These are phyloP conservation scores for Jatropha multifida DNA, from an alignment of 441 rosid species.

Conservation along the genomic window DNA sequence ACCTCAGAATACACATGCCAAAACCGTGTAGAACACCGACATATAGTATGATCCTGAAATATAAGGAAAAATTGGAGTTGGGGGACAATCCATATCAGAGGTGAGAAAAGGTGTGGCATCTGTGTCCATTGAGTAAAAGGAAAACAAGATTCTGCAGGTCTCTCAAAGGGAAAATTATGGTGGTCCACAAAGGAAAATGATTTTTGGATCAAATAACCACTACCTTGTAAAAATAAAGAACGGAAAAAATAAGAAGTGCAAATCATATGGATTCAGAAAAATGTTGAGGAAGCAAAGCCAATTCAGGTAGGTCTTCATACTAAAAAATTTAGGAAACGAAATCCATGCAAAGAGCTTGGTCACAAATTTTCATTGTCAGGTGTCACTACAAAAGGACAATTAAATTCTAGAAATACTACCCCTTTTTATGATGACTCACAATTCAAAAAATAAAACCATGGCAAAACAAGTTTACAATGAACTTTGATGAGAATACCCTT, in stretches of 20 bases:
- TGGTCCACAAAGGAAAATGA: background rate
- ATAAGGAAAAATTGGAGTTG: background rate
- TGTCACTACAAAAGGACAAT: background rate
- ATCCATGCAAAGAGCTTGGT: background rate
- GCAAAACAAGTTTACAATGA: background rate
- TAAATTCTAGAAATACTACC: background rate
- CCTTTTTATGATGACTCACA: background rate
- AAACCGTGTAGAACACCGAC: background rate
- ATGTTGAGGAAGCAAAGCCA: background rate
- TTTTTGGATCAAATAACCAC: background rate
- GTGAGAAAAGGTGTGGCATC: background rate
- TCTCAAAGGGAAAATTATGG: background rate
- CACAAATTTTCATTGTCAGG: background rate
- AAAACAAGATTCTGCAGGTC: background rate
- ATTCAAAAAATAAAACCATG: background rate
- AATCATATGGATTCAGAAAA: background rate
- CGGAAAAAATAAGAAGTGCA: background rate
- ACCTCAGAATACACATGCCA: background rate
- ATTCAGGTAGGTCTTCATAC: background rate
- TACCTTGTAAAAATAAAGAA: background rate
- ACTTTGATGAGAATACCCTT: background rate
- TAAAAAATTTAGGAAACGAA: background rate
- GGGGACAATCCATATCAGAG: background rate
- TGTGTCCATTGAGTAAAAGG: background rate
- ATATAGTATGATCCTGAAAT: background rate